Conservation (phyloP, 345 rosid genomes). For the Cardiospermum halicacabum region DNA sequence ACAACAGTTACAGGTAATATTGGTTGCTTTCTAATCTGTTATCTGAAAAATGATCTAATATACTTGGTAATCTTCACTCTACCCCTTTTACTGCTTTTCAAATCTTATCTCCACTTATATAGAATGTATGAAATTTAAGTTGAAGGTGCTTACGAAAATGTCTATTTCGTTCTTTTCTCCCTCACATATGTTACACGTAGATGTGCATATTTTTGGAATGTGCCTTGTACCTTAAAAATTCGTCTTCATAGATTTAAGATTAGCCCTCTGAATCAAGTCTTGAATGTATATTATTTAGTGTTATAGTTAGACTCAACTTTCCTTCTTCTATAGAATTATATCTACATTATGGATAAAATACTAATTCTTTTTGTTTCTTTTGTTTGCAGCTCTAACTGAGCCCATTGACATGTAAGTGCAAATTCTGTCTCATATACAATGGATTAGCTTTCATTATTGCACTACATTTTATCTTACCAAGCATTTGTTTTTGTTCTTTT, state of each 20-base stretch:
- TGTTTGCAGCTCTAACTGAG: constrained; percentile 76
- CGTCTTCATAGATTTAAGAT: not conserved
- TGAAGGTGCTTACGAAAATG: too few species aligned
- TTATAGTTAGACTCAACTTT: not conserved
- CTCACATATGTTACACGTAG: not conserved
- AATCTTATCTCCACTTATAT: not conserved
- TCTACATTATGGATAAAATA: not conserved
- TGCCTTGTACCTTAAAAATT: not conserved
- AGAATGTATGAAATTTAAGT: not conserved
- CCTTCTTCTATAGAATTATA: not conserved
- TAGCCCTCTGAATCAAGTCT: not conserved
- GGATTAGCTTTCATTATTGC: not conserved
- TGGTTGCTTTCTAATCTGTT: not conserved
- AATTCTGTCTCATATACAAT: not conserved
- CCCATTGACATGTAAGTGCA: constrained; percentile 86
- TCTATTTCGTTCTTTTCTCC: too few species aligned
- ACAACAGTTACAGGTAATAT: constrained; percentile 74
- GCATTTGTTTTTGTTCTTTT: constrained; percentile 5
- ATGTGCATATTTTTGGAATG: not conserved
- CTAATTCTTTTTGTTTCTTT: not conserved
- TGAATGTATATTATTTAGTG: not conserved
- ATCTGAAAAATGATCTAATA: not conserved
- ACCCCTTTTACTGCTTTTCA: not conserved
- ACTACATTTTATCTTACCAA: not conserved
- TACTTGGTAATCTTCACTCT: not conserved